phyloP scores from a whole-genome alignment of 768 basidiomycete species.

The Russula foetens region DNA sequence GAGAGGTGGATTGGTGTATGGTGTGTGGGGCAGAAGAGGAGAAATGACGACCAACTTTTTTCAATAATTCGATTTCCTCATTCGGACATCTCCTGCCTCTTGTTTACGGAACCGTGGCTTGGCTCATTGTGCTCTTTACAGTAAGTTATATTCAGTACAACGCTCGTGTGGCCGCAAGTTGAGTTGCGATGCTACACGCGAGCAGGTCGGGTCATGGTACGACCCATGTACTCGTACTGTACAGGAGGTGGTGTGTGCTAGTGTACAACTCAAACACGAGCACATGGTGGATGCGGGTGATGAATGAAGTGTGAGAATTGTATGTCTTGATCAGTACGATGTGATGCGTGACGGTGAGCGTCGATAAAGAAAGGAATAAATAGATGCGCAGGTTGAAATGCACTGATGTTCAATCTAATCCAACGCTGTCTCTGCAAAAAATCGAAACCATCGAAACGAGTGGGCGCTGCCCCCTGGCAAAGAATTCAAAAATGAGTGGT shows the following conservation, averaged over 20 bases:
- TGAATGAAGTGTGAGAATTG: neutral
- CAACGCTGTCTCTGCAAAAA: slow-evolving; percentile 14
- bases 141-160: slow-evolving; percentile 15
- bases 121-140: too few relatives aligned
- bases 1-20: neutral
- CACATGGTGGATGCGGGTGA: slow-evolving; percentile 3
- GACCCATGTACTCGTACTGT: slow-evolving; percentile 9
- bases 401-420: slow-evolving; percentile 14
- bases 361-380: slow-evolving; percentile 11
- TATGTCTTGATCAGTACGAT: slow-evolving; percentile 1
- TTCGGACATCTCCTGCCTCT: neutral
- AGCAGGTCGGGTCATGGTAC: slow-evolving; percentile 3
- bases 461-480: neutral
- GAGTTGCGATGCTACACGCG: slow-evolving; percentile 25
- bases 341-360: neutral
- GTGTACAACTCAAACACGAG: slow-evolving; percentile 1
- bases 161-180: slow-evolving; percentile 25
- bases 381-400: slow-evolving; percentile 28
- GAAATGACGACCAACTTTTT: neutral
- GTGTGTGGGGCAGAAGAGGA: neutral
- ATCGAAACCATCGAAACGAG: neutral
- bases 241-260: neutral
- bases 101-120: too few relatives aligned
- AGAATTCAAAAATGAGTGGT: neutral
- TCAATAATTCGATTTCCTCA: neutral